Percentiles rank a stretch among this genome's conserved stretches.
These are phyloP conservation scores for Amanita fuliginea DNA, from an alignment of 768 basidiomycete species.

Conservation along the genomic window DNA sequence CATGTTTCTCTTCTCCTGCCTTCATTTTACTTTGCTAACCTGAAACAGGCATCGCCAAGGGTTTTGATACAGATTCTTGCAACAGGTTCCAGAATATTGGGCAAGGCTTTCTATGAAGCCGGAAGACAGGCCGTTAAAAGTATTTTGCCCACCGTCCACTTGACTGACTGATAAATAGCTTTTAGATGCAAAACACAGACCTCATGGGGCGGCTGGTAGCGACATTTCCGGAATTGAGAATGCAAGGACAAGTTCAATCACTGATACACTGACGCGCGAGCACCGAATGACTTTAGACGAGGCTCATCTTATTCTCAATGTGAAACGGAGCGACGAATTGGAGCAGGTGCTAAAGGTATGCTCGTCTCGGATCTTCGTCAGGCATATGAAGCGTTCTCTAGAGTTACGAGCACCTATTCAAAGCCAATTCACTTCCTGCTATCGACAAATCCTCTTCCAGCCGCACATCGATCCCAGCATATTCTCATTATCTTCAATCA, in stretches of 20 bases:
- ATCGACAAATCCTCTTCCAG: slow-evolving; percentile 33
- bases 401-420: slow-evolving; percentile 92
- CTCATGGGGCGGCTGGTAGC: slow-evolving; percentile 55
- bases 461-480: slow-evolving; percentile 24
- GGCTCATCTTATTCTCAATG: slow-evolving; percentile 86
- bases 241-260: slow-evolving; percentile 62
- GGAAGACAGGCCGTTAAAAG: slow-evolving; percentile 90
- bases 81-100: slow-evolving; percentile 71
- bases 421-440: slow-evolving; percentile 70
- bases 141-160: slow-evolving; percentile 25
- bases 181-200: slow-evolving; percentile 74
- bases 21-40: background rate
- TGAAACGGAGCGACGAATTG: slow-evolving; percentile 60
- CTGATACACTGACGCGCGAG: slow-evolving; percentile 74
- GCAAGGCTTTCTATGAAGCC: slow-evolving; percentile 86
- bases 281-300: slow-evolving; percentile 94
- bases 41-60: slow-evolving; percentile 65
- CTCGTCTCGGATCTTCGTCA: slow-evolving; percentile 4
- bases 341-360: slow-evolving; percentile 67
- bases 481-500: slow-evolving; percentile 92
- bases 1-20: background rate
- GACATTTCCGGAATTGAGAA: slow-evolving; percentile 68
- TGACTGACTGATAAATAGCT: background rate
- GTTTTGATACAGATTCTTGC: slow-evolving; percentile 71
- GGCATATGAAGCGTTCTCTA: slow-evolving; percentile 19